Evolutionary conservation across 306 rosid species (phyloP).

Genomic region (Vicia villosa): DNA sequence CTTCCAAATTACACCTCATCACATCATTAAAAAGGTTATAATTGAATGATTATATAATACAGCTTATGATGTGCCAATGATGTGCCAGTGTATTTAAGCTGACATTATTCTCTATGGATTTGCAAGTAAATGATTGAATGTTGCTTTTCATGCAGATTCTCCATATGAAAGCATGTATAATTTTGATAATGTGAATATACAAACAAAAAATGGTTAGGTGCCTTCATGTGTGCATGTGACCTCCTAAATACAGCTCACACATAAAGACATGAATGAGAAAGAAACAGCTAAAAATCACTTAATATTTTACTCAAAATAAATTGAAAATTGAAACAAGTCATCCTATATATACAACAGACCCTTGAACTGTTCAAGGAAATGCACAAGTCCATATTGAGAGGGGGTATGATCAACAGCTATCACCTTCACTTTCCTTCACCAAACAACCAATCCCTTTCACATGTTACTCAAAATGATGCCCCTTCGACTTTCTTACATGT

Average conservation of each 20-base stretch:
- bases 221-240: constrained; percentile 33
- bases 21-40: not conserved
- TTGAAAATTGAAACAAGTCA: constrained; percentile 53
- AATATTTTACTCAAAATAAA: constrained; percentile 49
- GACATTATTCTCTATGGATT: not conserved
- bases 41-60: not conserved
- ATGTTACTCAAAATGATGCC: constrained; percentile 24
- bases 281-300: constrained; percentile 53
- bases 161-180: constrained; percentile 21
- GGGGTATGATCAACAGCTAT: constrained; percentile 53
- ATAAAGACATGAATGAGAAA: constrained; percentile 37
- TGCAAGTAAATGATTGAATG: constrained; percentile 14
- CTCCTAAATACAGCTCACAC: constrained; percentile 11
- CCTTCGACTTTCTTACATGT: constrained; percentile 48
- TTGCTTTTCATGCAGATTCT: constrained; percentile 25
- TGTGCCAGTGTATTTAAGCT: not conserved
- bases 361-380: constrained; percentile 41
- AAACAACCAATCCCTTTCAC: constrained; percentile 41
- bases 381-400: constrained; percentile 39
- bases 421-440: constrained; percentile 38
- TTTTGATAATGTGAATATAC: constrained; percentile 26
- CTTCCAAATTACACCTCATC: not conserved
- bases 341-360: constrained; percentile 65
- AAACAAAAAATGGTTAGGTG: constrained; percentile 1
- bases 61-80: not conserved